Evolutionary conservation across 257 asterid genomes (phyloP).

Genomic region (Verbascum thapsus): DNA sequence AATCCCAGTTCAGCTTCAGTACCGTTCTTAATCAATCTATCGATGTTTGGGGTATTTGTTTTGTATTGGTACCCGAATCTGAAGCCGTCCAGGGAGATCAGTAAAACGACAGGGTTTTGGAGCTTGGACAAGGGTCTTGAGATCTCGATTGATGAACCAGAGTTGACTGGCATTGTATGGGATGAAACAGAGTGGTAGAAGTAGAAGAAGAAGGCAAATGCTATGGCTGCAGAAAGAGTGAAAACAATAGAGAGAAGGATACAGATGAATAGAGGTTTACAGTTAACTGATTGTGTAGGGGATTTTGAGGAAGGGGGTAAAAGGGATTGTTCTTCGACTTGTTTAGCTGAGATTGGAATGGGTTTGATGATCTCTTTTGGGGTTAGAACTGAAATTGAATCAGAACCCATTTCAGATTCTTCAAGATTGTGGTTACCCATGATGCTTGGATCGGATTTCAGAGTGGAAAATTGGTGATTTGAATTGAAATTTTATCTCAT

Average conservation of each 20-base stretch:
- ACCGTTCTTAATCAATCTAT: slow-evolving; percentile 53
- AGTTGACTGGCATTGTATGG: slow-evolving; percentile 14
- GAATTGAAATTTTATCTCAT: too few species aligned
- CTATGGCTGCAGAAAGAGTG: slow-evolving; percentile 52
- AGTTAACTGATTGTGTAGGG: slow-evolving; percentile 17
- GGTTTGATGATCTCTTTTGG: slow-evolving; percentile 13
- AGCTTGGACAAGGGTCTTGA: slow-evolving; percentile 53
- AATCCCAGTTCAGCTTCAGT: slow-evolving; percentile 66
- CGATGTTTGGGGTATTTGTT: slow-evolving; percentile 53
- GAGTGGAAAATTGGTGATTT: too few species aligned
- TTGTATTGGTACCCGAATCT: slow-evolving; percentile 77
- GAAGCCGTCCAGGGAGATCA: slow-evolving; percentile 74
- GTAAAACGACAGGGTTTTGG: slow-evolving; percentile 53
- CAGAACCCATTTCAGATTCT: slow-evolving; percentile 7
- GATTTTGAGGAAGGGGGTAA: slow-evolving; percentile 33
- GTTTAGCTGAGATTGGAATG: slow-evolving; percentile 25
- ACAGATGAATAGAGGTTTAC: too few species aligned
- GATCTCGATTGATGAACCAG: slow-evolving; percentile 11
- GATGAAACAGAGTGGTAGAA: slow-evolving; percentile 22
- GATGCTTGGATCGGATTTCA: too few species aligned
- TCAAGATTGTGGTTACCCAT: too few species aligned
- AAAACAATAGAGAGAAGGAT: slow-evolving; percentile 42
- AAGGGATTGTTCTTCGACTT: slow-evolving; percentile 40
- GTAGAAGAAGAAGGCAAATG: slow-evolving; percentile 49
- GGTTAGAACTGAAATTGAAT: slow-evolving; percentile 27